These are phyloP conservation scores for Simplicillium sp. DNA, from an alignment of 2,329 filamentous ascomycete species.

Conservation along the genomic window DNA sequence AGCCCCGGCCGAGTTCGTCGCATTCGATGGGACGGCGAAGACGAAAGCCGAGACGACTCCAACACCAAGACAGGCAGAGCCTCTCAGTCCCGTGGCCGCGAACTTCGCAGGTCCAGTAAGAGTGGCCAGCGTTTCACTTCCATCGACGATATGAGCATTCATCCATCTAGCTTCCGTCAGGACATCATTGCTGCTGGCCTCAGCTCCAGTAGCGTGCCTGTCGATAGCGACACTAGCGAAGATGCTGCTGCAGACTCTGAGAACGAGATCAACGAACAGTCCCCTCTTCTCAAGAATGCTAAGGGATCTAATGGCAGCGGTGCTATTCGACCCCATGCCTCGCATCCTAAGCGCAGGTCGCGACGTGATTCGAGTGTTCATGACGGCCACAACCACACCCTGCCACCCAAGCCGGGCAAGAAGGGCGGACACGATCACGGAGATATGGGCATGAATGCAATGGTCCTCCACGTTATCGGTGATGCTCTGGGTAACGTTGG, in stretches of 20 bases:
- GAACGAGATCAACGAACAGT: conserved; percentile 31
- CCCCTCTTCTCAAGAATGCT: conserved; percentile 35
- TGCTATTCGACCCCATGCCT: conserved; percentile 12
- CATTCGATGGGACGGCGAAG: conserved; percentile 27
- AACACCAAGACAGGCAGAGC: conserved; percentile 17
- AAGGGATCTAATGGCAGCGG: conserved; percentile 18
- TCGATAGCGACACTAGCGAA: conserved; percentile 45
- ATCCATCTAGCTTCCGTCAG: conserved; percentile 83
- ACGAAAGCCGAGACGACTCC: conserved; percentile 15
- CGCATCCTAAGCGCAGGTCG: conserved; percentile 16
- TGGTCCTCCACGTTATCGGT: conserved; percentile 68
- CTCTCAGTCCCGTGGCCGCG: conserved; percentile 24
- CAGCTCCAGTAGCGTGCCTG: conserved; percentile 31
- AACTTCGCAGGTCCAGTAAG: conserved; percentile 34
- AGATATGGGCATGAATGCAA: conserved; percentile 92
- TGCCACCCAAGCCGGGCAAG: conserved; percentile 53
- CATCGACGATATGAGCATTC: conserved; percentile 69
- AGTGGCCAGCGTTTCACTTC: conserved; percentile 51
- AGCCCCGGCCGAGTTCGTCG: conserved; percentile 25
- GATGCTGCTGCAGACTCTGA: conserved; percentile 33
- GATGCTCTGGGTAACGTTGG: conserved; percentile 82
- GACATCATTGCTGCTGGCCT: conserved; percentile 83
- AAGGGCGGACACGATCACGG: conserved; percentile 67
- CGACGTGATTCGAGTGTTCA: conserved; percentile 49
- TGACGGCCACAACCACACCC: conserved; percentile 68